Evolutionary conservation across 2,329 filamentous ascomycete genomes (phyloP).

Genomic region (Aspergillus intermedius): DNA sequence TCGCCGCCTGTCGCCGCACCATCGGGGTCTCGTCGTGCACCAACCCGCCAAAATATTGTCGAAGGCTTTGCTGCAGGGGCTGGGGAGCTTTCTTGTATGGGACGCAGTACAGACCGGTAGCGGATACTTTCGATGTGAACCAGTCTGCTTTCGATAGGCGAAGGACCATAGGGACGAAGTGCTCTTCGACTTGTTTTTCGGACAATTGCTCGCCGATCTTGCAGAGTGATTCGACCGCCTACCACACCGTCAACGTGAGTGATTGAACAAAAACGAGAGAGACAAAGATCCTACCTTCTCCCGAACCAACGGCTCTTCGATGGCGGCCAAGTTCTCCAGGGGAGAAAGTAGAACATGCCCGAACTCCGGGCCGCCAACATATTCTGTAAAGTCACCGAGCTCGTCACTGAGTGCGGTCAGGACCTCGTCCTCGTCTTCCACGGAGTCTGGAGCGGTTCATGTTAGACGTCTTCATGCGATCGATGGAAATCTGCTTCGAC

Average conservation of each 20-base stretch:
- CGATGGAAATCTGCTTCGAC: constrained; percentile 9
- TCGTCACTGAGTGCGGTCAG: constrained; percentile 95
- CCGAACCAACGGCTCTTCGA: constrained; percentile 94
- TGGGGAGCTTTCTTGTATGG: constrained; percentile 89
- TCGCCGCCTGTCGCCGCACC: constrained; percentile 94
- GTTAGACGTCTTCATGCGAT: constrained; percentile 17
- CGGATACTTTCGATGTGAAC: constrained; percentile 99
- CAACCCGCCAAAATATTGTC: constrained; percentile 84
- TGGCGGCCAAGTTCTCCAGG: constrained; percentile 94
- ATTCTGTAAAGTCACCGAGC: constrained; percentile 93
- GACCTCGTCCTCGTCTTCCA: constrained; percentile 98
- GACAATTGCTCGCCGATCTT: constrained; percentile 96
- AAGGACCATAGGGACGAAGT: constrained; percentile 91
- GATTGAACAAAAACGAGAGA: constrained; percentile 3
- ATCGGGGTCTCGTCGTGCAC: constrained; percentile 99
- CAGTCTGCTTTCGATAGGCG: constrained; percentile 98
- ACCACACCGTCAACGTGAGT: constrained; percentile 6
- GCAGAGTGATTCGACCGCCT: constrained; percentile 98
- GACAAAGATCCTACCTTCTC: constrained; percentile 67
- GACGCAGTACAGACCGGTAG: constrained; percentile 86
- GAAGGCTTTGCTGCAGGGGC: constrained; percentile 80
- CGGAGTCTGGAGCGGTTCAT: constrained; percentile 65
- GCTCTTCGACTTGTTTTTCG: constrained; percentile 87
- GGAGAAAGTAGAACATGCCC: constrained; percentile 95
- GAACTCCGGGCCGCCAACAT: constrained; percentile 88